Percentiles rank a stretch among this genome's conserved stretches.
phyloP scores from a whole-genome alignment of 306 rosid genomes.

The Pyrus betulifolia region DNA sequence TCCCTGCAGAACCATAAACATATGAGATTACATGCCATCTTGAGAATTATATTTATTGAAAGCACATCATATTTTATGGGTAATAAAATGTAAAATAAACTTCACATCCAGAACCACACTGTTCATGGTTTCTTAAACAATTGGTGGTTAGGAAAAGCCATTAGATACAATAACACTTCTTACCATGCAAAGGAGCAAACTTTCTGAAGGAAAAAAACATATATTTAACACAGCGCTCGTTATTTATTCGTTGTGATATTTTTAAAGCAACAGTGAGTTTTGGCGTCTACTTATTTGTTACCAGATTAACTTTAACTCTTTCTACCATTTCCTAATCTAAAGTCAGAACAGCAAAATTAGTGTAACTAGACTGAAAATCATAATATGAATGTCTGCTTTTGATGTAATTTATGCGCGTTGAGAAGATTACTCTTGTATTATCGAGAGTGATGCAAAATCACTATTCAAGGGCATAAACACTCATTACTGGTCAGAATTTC shows the following conservation, averaged over 20 bases:
- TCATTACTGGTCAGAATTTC: not conserved
- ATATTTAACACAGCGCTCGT: not conserved
- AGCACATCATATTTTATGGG: not conserved
- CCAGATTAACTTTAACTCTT: not conserved
- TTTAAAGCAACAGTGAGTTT: not conserved
- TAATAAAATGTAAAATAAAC: not conserved
- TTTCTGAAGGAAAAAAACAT: not conserved
- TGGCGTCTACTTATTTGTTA: not conserved
- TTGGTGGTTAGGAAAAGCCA: not conserved
- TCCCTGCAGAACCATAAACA: constrained; percentile 41
- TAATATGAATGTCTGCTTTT: not conserved
- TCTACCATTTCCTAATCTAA: not conserved
- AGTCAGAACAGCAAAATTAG: not conserved
- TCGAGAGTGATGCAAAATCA: not conserved
- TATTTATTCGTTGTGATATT: not conserved
- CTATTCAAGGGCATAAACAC: not conserved
- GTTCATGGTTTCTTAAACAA: not conserved
- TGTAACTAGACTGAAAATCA: not conserved
- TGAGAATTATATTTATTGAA: not conserved
- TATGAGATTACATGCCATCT: not conserved
- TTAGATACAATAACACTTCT: not conserved
- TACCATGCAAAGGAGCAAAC: not conserved
- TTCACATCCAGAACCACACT: not conserved
- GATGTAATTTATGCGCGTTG: not conserved
- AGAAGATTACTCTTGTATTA: not conserved